Conservation (phyloP, 2,329 filamentous ascomycete species). For the Onygena corvina region DNA sequence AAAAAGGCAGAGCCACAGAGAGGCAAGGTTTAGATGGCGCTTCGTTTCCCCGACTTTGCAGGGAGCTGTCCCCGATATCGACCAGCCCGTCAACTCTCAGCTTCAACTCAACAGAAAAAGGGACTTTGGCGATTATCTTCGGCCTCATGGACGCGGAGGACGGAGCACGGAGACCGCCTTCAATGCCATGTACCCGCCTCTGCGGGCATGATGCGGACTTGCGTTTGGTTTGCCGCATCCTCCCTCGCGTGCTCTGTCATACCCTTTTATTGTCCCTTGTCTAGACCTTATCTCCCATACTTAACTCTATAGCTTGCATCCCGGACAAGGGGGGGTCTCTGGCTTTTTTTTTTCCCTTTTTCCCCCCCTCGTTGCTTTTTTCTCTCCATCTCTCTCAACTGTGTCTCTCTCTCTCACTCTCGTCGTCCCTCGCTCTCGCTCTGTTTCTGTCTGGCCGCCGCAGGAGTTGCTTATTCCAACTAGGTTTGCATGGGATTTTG, state of each 20-base stretch:
- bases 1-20: too few relatives aligned
- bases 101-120: too few relatives aligned
- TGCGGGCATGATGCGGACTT: neutral
- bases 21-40: neutral
- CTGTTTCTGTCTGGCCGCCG: too few relatives aligned
- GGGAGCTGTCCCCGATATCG: too few relatives aligned
- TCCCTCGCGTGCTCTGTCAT: slow-evolving; percentile 4
- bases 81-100: too few relatives aligned
- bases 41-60: neutral
- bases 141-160: too few relatives aligned
- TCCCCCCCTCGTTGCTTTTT: neutral
- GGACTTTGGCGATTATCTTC: too few relatives aligned
- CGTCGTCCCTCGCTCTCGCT: too few relatives aligned
- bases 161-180: too few relatives aligned
- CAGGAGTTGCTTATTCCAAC: too few relatives aligned
- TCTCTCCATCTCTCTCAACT: neutral
- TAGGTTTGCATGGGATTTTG: too few relatives aligned
- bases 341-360: neutral
- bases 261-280: neutral
- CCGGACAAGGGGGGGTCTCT: neutral
- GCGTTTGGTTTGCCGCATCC: neutral
- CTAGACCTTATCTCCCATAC: neutral
- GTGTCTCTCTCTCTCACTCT: neutral
- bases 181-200: neutral
- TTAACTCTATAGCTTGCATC: neutral